Evolutionary conservation across 192 early-diverging fungal species (phyloP).

Genomic region (Coemansia sp.): DNA sequence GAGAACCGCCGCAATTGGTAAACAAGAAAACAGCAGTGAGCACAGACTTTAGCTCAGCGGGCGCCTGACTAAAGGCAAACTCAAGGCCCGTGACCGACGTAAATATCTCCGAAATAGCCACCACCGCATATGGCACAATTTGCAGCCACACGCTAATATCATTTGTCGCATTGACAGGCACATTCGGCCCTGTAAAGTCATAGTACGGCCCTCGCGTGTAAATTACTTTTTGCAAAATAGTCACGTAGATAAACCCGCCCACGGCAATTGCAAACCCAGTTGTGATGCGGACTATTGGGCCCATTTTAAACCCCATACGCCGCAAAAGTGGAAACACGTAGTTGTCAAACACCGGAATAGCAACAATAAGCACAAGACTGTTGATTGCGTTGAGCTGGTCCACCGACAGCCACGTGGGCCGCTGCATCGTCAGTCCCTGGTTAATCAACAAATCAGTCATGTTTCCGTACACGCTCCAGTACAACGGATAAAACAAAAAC

Average conservation of each 20-base stretch:
- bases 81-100: slow-evolving; percentile 57
- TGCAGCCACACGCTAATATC: slow-evolving; percentile 52
- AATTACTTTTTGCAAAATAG: slow-evolving; percentile 51
- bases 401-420: slow-evolving; percentile 21
- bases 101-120: slow-evolving; percentile 57
- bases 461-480: slow-evolving; percentile 60
- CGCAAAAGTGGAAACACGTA: slow-evolving; percentile 50
- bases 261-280: slow-evolving; percentile 51
- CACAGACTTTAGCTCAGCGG: slow-evolving; percentile 52
- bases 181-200: slow-evolving; percentile 23
- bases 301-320: slow-evolving; percentile 37
- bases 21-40: slow-evolving; percentile 52
- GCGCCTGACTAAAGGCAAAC: slow-evolving; percentile 57
- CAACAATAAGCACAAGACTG: slow-evolving; percentile 44
- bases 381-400: slow-evolving; percentile 52
- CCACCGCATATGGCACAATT: slow-evolving; percentile 48
- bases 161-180: slow-evolving; percentile 29
- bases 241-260: slow-evolving; percentile 47
- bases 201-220: slow-evolving; percentile 46
- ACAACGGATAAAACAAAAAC: slow-evolving; percentile 65
- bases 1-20: slow-evolving; percentile 50
- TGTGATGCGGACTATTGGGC: slow-evolving; percentile 53
- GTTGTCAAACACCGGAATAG: slow-evolving; percentile 52
- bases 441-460: slow-evolving; percentile 56
- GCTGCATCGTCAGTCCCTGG: slow-evolving; percentile 35